Evolutionary conservation across 2,329 filamentous ascomycete genomes (phyloP).

Genomic region (Aureobasidium uvarum): DNA sequence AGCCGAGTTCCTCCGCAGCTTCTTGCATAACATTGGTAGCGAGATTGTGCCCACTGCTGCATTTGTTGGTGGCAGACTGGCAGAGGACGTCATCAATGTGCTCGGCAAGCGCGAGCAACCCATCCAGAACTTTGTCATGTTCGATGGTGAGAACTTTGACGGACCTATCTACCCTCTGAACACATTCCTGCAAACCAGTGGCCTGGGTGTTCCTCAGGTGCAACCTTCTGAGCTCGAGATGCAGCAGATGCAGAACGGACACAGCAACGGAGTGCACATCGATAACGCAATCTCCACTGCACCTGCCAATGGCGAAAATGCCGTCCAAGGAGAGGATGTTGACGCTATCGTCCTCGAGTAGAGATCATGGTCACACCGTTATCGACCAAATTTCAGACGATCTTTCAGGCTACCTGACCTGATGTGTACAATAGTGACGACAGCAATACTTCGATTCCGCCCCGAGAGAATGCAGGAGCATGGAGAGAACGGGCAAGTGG

Average conservation of each 20-base stretch:
- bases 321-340: slow-evolving; percentile 2
- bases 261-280: background rate
- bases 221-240: slow-evolving; percentile 11
- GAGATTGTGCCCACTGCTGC: slow-evolving; percentile 86
- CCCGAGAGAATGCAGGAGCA: background rate
- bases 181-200: slow-evolving; percentile 27
- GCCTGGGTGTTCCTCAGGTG: slow-evolving; percentile 13
- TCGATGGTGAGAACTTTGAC: slow-evolving; percentile 79
- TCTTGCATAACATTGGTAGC: slow-evolving; percentile 79
- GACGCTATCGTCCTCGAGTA: slow-evolving; percentile 8
- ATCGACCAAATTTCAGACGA: background rate
- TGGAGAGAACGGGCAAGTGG: background rate
- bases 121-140: slow-evolving; percentile 90
- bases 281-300: slow-evolving; percentile 9
- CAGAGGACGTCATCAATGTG: slow-evolving; percentile 97
- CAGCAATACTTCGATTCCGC: background rate
- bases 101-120: slow-evolving; percentile 88
- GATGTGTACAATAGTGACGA: background rate
- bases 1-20: slow-evolving; percentile 69
- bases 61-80: slow-evolving; percentile 83
- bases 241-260: slow-evolving; percentile 15
- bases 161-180: slow-evolving; percentile 64
- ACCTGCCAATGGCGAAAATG: slow-evolving; percentile 1
- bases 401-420: background rate
- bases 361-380: background rate